These are phyloP conservation scores for Pyrenopolyporus hunteri DNA, from an alignment of 495 filamentous ascomycete genomes.

Conservation along the genomic window DNA sequence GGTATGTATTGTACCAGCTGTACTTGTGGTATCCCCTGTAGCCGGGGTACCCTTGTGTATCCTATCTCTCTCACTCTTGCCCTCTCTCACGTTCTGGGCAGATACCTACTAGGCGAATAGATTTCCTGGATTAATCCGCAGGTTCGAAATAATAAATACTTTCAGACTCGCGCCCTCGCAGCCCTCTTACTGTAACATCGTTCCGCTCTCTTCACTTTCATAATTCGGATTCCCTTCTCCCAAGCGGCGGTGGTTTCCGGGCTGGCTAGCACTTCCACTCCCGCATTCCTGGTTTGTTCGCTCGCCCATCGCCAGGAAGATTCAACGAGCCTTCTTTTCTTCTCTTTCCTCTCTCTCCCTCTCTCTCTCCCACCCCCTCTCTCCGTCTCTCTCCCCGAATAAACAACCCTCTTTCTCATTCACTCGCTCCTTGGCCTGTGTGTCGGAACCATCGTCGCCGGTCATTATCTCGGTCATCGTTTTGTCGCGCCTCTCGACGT, in stretches of 20 bases:
- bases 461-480: not conserved
- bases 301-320: not conserved
- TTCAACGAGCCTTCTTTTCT: too few relatives aligned
- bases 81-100: too few relatives aligned
- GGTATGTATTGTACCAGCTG: too few relatives aligned
- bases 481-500: conserved; percentile 14
- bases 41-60: too few relatives aligned
- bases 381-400: not conserved
- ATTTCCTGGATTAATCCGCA: too few relatives aligned
- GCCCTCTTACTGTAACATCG: conserved; percentile 21
- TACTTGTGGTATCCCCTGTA: too few relatives aligned
- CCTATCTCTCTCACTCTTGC: too few relatives aligned
- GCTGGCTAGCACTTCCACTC: conserved; percentile 9
- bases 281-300: conserved; percentile 4
- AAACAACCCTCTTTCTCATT: conserved; percentile 4
- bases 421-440: not conserved
- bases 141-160: conserved; percentile 40
- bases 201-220: conserved; percentile 12
- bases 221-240: conserved; percentile 3
- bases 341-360: not conserved
- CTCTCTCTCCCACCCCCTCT: not conserved
- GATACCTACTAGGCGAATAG: too few relatives aligned
- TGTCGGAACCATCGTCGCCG: not conserved
- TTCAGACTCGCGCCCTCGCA: conserved; percentile 11
- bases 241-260: conserved; percentile 1